These are phyloP conservation scores for Kodamaea anthophila DNA, from an alignment of 1,139 yeast species.

Conservation along the genomic window DNA sequence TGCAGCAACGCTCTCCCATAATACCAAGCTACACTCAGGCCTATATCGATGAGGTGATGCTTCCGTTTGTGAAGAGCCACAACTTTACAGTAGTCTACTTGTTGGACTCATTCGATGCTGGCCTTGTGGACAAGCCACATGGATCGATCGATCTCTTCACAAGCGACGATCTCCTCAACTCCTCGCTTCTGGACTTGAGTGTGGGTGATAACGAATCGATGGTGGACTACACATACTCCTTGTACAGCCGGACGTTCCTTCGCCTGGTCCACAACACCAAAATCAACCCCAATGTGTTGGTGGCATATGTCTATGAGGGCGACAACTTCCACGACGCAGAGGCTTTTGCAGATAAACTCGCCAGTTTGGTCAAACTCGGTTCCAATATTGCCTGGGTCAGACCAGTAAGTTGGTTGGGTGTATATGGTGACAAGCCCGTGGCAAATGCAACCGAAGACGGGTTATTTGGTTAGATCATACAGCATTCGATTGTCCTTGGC, in stretches of 20 bases:
- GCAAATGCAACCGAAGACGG: slow-evolving; percentile 76
- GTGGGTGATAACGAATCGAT: slow-evolving; percentile 11
- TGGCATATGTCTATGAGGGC: slow-evolving; percentile 75
- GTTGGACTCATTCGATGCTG: slow-evolving; percentile 71
- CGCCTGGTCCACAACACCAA: slow-evolving; percentile 5
- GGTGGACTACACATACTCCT: slow-evolving; percentile 9
- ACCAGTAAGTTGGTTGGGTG: slow-evolving; percentile 82
- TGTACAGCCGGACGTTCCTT: slow-evolving; percentile 8
- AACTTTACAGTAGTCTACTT: slow-evolving; percentile 46
- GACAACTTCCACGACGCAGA: slow-evolving; percentile 77
- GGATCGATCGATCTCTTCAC: slow-evolving; percentile 27
- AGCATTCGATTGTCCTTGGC: no score
- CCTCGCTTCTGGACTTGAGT: slow-evolving; percentile 26
- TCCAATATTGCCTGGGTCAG: slow-evolving; percentile 26
- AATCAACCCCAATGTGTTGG: slow-evolving; percentile 21
- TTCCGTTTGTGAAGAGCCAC: slow-evolving; percentile 39
- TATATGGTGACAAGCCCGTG: slow-evolving; percentile 66
- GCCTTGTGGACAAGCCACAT: slow-evolving; percentile 27
- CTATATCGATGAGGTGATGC: slow-evolving; percentile 49
- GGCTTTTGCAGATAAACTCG: slow-evolving; percentile 39
- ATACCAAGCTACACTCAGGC: slow-evolving; percentile 53
- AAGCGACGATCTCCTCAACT: slow-evolving; percentile 28
- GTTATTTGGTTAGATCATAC: slow-evolving; percentile 57
- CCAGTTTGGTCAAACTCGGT: slow-evolving; percentile 23
- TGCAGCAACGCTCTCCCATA: slow-evolving; percentile 84